Evolutionary conservation across 2,329 filamentous ascomycete genomes (phyloP), one percentile per base, ranked within the genome.

Genomic region (Ophioceras dolichostomum): DNA sequence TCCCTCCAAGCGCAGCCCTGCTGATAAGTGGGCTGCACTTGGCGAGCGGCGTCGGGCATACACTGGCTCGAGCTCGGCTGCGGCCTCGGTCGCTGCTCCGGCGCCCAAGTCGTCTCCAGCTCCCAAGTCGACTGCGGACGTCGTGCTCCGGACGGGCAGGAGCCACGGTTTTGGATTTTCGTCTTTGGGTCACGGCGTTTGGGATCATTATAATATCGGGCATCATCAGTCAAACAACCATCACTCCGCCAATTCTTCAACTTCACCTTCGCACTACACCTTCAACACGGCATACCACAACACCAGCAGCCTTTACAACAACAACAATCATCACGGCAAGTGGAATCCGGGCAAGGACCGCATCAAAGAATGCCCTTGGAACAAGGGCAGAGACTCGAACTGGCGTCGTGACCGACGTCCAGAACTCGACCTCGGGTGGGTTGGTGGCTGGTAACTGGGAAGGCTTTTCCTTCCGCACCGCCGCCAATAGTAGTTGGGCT

Each of bases 21-120:
- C 83, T 37, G 89, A 95, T 60, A 94, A 94, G 57, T 96, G 89
- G 89, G 76, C 83, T 18, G 83, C 78, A 10, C 68, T 96, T 34
- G 89, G 89, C 44, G 83, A 94, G 55, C 81, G 83, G 50, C 76
- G 89, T 39, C 79, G 87, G 42, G 83, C 76, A 41, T 74, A 70
- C 52, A 64, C 58, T 21, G 69, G 71, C 33, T 58, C 62, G n/a
- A n/a, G n/a, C n/a, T n/a, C n/a, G n/a, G n/a, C n/a, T n/a, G n/a
- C n/a, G n/a, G n/a, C n/a, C n/a, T n/a, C n/a, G n/a, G n/a, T n/a
- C n/a, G n/a, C n/a, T n/a, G n/a, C n/a, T n/a, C n/a, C n/a, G 33
- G 63, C 68, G 42, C 35, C 45, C 28, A 71, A 67, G 55, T 64
- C 66, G 45, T 65, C 67, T 32, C n/a, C n/a, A n/a, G n/a, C n/a